Conservation (phyloP, 352 stramenopile genomes). For the Globisporangium emineosum region DNA sequence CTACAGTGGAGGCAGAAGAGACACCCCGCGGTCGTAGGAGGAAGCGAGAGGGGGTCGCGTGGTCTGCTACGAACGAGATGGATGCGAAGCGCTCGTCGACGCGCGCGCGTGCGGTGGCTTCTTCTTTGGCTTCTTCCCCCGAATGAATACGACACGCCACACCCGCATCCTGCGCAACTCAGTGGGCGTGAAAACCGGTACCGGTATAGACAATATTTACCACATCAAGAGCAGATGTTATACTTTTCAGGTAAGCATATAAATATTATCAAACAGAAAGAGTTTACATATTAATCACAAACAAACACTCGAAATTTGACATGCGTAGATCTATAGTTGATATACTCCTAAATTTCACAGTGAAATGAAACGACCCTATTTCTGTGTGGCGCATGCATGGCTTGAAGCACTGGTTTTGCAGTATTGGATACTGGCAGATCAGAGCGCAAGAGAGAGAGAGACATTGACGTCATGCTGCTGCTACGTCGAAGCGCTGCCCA, state of each 20-base stretch:
- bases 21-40: not conserved
- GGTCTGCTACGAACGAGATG: not conserved
- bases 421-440: not conserved
- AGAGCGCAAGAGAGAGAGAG: not conserved
- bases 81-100: conserved; percentile 8
- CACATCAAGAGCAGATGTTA: not conserved
- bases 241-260: not conserved
- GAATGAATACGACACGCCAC: not conserved
- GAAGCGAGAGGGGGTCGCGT: not conserved
- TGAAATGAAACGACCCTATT: not conserved
- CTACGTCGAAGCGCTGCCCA: conserved; percentile 2
- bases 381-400: not conserved
- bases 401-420: not conserved
- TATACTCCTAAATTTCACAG: not conserved
- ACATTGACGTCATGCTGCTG: not conserved
- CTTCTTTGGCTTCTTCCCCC: conserved; percentile 3
- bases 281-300: too few species aligned
- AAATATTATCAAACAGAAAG: not conserved
- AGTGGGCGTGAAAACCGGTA: not conserved
- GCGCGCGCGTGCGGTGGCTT: conserved; percentile 2
- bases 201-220: not conserved
- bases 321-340: not conserved
- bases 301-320: too few species aligned
- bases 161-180: conserved; percentile 2
- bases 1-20: not conserved